A percentile compares a stretch with the other conserved stretches of the same genome.
Evolutionary conservation across 2,329 filamentous ascomycete genomes (phyloP).

Genomic region (Paramyrothecium roridum): DNA sequence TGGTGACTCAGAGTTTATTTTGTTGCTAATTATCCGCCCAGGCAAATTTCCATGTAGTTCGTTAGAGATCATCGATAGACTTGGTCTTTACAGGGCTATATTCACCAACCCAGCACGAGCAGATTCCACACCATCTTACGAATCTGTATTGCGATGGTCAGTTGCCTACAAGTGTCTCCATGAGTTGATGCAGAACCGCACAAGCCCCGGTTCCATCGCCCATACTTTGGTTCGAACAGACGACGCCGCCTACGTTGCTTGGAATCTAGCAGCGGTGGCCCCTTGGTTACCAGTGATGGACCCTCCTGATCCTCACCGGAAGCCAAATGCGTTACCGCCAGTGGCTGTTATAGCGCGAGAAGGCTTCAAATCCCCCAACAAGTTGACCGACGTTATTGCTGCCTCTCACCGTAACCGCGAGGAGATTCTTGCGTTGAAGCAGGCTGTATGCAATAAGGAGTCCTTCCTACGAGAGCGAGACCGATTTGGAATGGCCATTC

Average conservation of each 20-base stretch:
- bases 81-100: conserved; percentile 68
- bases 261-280: conserved; percentile 71
- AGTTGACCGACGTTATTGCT: conserved; percentile 64
- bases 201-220: conserved; percentile 44
- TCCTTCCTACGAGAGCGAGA: conserved; percentile 53
- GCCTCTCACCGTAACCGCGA: conserved; percentile 59
- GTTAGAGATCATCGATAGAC: conserved; percentile 61
- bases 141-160: conserved; percentile 51
- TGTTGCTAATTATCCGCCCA: conserved; percentile 15
- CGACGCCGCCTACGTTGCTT: conserved; percentile 68
- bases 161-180: conserved; percentile 63
- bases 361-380: conserved; percentile 78
- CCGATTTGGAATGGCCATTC: conserved; percentile 69
- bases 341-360: conserved; percentile 59
- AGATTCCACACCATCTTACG: conserved; percentile 51
- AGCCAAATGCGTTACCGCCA: conserved; percentile 48
- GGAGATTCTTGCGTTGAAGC: conserved; percentile 63
- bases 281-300: conserved; percentile 63
- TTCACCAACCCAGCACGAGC: conserved; percentile 65
- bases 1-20: background rate
- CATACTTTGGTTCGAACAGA: conserved; percentile 56
- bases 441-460: conserved; percentile 43
- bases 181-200: conserved; percentile 38
- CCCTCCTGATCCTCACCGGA: conserved; percentile 41
- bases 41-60: conserved; percentile 59